Conservation (phyloP, 2,329 filamentous ascomycete species). For the Lomentospora prolificans region DNA sequence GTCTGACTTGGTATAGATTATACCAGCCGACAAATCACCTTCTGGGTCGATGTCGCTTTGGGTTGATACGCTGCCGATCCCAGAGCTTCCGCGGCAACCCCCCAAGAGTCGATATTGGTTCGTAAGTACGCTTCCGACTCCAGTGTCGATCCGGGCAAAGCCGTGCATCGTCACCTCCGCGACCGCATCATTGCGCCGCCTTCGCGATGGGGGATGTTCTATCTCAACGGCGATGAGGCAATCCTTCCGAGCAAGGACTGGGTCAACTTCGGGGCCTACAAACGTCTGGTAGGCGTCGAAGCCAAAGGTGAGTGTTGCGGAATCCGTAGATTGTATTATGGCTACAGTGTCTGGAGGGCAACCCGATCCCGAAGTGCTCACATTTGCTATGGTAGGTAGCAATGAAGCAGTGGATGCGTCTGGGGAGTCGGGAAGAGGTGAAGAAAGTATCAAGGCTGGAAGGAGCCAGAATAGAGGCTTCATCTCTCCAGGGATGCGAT, state of each 20-base stretch:
- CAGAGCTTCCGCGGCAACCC: neutral
- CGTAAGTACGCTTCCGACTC: neutral
- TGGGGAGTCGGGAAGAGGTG: neutral
- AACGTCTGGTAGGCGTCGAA: neutral
- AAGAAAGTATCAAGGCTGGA: neutral
- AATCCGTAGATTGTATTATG: neutral
- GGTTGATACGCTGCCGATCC: neutral
- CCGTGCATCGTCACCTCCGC: neutral
- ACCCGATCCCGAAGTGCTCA: neutral
- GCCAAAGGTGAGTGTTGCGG: neutral
- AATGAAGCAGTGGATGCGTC: neutral
- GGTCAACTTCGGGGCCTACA: neutral
- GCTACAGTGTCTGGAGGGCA: neutral
- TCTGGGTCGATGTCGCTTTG: neutral
- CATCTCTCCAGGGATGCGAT: neutral
- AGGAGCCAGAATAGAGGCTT: slow-evolving; percentile 1
- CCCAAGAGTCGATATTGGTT: neutral
- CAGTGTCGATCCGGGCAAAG: neutral
- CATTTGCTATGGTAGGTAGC: neutral
- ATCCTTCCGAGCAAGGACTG: neutral
- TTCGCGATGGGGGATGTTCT: neutral
- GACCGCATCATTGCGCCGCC: neutral
- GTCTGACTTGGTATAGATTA: neutral
- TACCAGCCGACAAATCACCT: neutral
- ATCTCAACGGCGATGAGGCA: neutral